These are phyloP conservation scores for Acer campestre DNA, from an alignment of 345 rosid genomes.

Conservation along the genomic window DNA sequence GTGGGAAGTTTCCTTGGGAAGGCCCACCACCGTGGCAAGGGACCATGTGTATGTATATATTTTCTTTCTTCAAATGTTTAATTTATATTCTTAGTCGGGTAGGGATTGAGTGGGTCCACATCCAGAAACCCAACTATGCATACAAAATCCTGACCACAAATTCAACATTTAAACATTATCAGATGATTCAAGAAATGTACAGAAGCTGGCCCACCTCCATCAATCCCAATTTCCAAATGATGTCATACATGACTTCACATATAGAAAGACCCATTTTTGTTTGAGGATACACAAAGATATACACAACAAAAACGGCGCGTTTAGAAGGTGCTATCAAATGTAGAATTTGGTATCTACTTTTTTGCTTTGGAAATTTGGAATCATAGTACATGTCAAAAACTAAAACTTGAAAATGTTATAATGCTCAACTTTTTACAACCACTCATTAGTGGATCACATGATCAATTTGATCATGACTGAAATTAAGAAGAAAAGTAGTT, in stretches of 20 bases:
- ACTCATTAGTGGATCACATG: too few species aligned
- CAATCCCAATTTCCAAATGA: not conserved
- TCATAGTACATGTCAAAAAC: not conserved
- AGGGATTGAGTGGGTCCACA: not conserved
- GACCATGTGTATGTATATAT: too few species aligned
- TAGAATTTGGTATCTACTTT: not conserved
- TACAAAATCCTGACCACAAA: not conserved
- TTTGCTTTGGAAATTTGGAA: not conserved
- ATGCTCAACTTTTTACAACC: not conserved
- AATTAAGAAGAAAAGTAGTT: too few species aligned
- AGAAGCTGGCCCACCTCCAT: not conserved
- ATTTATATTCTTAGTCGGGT: not conserved
- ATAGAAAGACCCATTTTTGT: not conserved
- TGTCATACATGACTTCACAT: constrained; percentile 20
- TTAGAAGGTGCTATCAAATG: not conserved
- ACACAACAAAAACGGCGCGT: not conserved
- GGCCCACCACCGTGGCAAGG: too few species aligned
- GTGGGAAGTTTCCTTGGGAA: too few species aligned
- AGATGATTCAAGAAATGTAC: not conserved
- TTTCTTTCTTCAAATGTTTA: too few species aligned
- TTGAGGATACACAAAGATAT: not conserved
- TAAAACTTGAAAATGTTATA: not conserved
- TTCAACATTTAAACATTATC: not conserved
- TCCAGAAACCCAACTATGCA: not conserved
- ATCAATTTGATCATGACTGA: too few species aligned